Base-by-base conservation (phyloP, 495 filamentous ascomycete species). In the Extremus antarcticus region DNA sequence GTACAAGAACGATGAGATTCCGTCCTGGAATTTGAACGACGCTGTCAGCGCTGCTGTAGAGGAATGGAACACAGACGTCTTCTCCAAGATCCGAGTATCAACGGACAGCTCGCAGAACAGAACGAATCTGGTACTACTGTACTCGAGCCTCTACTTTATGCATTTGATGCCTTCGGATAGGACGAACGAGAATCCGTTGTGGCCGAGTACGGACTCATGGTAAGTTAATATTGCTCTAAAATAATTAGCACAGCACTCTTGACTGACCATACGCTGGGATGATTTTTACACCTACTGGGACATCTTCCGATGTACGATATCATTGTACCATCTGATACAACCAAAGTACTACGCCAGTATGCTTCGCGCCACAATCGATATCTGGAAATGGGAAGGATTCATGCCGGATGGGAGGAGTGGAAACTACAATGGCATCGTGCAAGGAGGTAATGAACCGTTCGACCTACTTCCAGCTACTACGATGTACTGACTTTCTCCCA, bases 231-330 rank as follows among this genome's bases (percentile, higher is more conserved):
- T n/a, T n/a, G n/a, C n/a, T n/a, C n/a, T n/a, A n/a, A n/a, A n/a
- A n/a, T n/a, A n/a, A n/a, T n/a, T n/a, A n/a, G n/a, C n/a, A n/a
- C n/a, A n/a, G n/a, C n/a, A n/a, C n/a, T n/a, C n/a, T n/a, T 9
- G 9, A 39, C 35, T 66, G n/a, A 39, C 35, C 35, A 39, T 39
- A 39, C n/a, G 35, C 9, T 39, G 59, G 55, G 66, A 70, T 49
- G 66, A 70, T 40, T 66, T 70, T 54, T 70, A 64, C 46, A 69
- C 68, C 1, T 52, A 66, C 47, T 69, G 67, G 67, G 67, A 71
- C 47, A 56, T 66, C 17, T 69, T 69, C 62, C 57, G 67, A 8
- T 65, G 63, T 50, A 64, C 59, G 8, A 56, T 63, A 11, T 56
- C 55, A 0, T 46, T 71, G 11, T 68, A 60, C 52, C 65, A 60